Conservation (phyloP, 345 rosid genomes). For the Capsella bursapastoris region DNA sequence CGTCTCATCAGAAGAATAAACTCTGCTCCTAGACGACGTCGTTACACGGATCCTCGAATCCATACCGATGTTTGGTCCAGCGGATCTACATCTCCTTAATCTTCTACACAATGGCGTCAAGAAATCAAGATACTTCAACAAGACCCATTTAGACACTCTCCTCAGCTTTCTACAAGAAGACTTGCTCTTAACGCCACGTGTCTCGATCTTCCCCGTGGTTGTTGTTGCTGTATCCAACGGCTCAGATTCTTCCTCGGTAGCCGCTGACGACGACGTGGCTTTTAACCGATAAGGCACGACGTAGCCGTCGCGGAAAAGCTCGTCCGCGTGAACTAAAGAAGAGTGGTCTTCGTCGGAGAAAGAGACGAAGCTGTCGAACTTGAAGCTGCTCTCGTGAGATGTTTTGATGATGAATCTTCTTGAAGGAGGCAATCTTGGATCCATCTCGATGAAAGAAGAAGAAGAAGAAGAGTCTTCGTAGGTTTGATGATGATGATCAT, state of each 20-base stretch:
- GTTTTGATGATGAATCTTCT: conserved; percentile 67
- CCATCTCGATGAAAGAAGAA: conserved; percentile 93
- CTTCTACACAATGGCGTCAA: conserved; percentile 69
- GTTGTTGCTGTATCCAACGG: conserved; percentile 22
- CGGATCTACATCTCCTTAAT: conserved; percentile 54
- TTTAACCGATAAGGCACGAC: conserved; percentile 64
- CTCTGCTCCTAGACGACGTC: conserved; percentile 45
- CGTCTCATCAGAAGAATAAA: conserved; percentile 58
- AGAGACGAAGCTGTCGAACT: conserved; percentile 73
- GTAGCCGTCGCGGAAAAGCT: conserved; percentile 82
- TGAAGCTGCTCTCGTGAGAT: conserved; percentile 66
- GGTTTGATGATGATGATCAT: conserved; percentile 63
- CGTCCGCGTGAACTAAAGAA: conserved; percentile 76
- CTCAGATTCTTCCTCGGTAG: conserved; percentile 11
- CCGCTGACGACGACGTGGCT: conserved; percentile 23
- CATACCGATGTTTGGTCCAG: conserved; percentile 41
- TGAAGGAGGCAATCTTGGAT: conserved; percentile 89
- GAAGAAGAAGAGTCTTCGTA: conserved; percentile 75
- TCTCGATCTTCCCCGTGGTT: conserved; percentile 11
- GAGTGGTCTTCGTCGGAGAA: conserved; percentile 53
- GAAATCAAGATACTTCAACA: conserved; percentile 73
- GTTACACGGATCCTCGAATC: conserved; percentile 42
- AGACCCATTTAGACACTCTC: conserved; percentile 57
- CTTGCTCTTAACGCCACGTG: conserved; percentile 37
- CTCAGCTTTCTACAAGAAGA: conserved; percentile 53